Conservation (phyloP, 176 grass and related monocot species). For the Carex littledalei region DNA sequence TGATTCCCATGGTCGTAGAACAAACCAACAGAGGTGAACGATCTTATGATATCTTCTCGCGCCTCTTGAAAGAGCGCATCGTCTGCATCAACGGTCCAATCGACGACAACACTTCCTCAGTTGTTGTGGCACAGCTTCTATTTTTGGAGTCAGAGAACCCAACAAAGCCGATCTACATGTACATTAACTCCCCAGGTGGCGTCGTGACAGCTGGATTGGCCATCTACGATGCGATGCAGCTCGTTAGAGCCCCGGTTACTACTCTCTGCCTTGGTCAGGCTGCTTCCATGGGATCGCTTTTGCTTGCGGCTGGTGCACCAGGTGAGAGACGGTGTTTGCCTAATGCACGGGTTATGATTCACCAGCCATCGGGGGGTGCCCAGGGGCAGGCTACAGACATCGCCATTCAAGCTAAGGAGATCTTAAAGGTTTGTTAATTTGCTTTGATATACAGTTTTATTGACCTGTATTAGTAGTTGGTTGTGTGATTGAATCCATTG, state of each 20-base stretch:
- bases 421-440: conserved; percentile 40
- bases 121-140: conserved; percentile 88
- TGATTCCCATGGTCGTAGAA: conserved; percentile 88
- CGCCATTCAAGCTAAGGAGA: conserved; percentile 90
- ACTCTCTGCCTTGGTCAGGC: conserved; percentile 96
- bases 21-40: conserved; percentile 81
- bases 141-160: conserved; percentile 98
- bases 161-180: conserved; percentile 81
- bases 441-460: not conserved
- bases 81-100: conserved; percentile 77
- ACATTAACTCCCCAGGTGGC: conserved; percentile 80
- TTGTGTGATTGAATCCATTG: not conserved
- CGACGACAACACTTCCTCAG: conserved; percentile 54
- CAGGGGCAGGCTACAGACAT: conserved; percentile 72
- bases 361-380: conserved; percentile 80
- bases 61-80: conserved; percentile 90
- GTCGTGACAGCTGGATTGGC: conserved; percentile 76
- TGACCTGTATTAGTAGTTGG: not conserved
- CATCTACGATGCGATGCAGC: conserved; percentile 98
- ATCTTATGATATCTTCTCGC: conserved; percentile 81
- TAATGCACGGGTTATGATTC: conserved; percentile 91
- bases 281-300: conserved; percentile 82
- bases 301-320: conserved; percentile 76
- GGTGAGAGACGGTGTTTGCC: conserved; percentile 80
- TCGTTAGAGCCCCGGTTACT: conserved; percentile 72